Base-by-base conservation (phyloP, 2,329 filamentous ascomycete species). In the Claviceps humidiphila region DNA sequence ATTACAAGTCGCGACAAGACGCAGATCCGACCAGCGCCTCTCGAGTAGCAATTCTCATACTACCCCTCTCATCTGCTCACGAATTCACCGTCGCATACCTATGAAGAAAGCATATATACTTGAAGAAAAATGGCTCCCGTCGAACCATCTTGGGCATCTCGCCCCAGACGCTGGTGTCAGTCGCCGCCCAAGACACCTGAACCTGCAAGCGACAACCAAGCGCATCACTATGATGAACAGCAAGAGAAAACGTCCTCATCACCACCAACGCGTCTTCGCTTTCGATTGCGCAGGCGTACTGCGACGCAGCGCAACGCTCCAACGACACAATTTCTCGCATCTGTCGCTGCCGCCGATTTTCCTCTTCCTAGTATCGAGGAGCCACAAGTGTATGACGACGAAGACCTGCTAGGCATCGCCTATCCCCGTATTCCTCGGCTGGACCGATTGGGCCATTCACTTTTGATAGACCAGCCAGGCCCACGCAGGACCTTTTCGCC, bases 281-380 rank as follows among this genome's bases (percentile, higher is more conserved):
- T 81, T 58, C 74, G 71, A 57, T 64, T 82, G 54, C 78, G 78
- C 64, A 73, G 74, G 59, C 77, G 78, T 58, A 71, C 74, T 59
- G 71, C 72, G 40, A 38, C 76, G 44, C 71, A 74, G 53, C 68
- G 78, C 11, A 65, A 72, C 54, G 79, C 79, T 40, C 79, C 81
- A 2, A 84, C 81, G 1, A 73, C 81, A 60, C 78, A 84, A 49
- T 84, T 84, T 60, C 73, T 84, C n/a, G 80, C 79, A 2, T 83
- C 80, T 4, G 81, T 84, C 53, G 80, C 78, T 45, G 79, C 80
- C 17, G 81, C 79, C 55, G 81, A 84, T 61, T 69, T 82, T 4
- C 78, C 80, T 24, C 75, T 84, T 50, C 81, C 80, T 14, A 83
- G 80, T 63, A 82, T 84, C 52, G 81, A 84, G 64, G 71, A 77